These are phyloP conservation scores for Pinus albicaulis DNA, from an alignment of 75 land plant species.

Conservation along the genomic window DNA sequence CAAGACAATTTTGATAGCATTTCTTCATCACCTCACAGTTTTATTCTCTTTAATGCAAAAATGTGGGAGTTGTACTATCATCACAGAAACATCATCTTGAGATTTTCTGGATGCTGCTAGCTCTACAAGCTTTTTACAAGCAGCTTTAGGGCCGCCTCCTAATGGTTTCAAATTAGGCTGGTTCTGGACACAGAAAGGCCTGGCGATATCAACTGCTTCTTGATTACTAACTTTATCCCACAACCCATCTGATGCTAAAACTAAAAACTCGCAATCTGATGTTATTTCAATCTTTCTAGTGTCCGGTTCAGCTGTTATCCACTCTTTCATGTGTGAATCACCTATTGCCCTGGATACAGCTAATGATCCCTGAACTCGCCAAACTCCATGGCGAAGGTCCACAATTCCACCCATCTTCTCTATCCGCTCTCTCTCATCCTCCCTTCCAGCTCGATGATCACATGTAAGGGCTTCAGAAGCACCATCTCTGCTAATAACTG, in stretches of 20 bases:
- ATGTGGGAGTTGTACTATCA: conserved; percentile 43
- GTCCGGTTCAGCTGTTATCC: conserved; percentile 74
- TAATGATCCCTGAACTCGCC: conserved; percentile 71
- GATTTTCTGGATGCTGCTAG: conserved; percentile 49
- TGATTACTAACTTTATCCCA: conserved; percentile 84
- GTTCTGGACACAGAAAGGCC: neutral
- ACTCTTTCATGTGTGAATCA: conserved; percentile 64
- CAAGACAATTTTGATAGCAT: too few species aligned
- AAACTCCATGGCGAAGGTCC: conserved; percentile 45
- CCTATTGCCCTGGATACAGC: conserved; percentile 85
- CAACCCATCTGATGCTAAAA: conserved; percentile 82
- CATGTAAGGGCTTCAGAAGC: conserved; percentile 69
- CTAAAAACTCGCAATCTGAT: conserved; percentile 52
- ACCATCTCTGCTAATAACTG: conserved; percentile 67
- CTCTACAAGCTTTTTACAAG: conserved; percentile 59
- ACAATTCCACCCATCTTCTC: conserved; percentile 67
- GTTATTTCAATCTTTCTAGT: conserved; percentile 36
- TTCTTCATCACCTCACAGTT: conserved; percentile 14
- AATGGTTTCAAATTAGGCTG: neutral
- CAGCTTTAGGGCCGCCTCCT: conserved; percentile 7
- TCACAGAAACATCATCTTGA: conserved; percentile 55
- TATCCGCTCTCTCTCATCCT: conserved; percentile 60
- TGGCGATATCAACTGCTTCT: conserved; percentile 65
- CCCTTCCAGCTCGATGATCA: conserved; percentile 68
- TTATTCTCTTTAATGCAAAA: conserved; percentile 20